phyloP scores from a whole-genome alignment of 306 rosid species.

The Acmispon strigosus region DNA sequence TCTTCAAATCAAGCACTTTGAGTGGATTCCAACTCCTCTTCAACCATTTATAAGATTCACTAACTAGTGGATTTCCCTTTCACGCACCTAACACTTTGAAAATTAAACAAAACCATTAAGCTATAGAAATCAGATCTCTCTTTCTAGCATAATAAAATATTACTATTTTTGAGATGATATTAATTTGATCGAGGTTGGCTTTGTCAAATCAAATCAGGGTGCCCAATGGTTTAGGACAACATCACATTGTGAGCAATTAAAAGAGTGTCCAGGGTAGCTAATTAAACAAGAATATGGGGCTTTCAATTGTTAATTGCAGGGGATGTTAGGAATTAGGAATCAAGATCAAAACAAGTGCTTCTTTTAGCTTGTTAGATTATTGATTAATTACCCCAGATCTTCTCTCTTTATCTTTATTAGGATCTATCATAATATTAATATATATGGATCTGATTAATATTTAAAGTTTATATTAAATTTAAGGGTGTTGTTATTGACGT shows the following conservation, averaged over 20 bases:
- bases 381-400: constrained; percentile 24
- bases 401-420: constrained; percentile 21
- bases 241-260: constrained; percentile 29
- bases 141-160: constrained; percentile 8
- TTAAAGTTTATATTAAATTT: no score
- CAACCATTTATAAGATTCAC: constrained; percentile 55
- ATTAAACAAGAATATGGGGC: constrained; percentile 18
- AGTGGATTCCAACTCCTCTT: constrained; percentile 98
- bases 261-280: neutral
- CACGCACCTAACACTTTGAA: constrained; percentile 64
- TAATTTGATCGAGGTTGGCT: constrained; percentile 34
- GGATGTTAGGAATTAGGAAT: constrained; percentile 28
- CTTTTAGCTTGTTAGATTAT: constrained; percentile 14
- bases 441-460: constrained; percentile 10
- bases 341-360: constrained; percentile 22
- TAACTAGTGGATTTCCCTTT: constrained; percentile 82
- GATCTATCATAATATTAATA: constrained; percentile 6
- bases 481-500: no score
- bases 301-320: constrained; percentile 14
- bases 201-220: constrained; percentile 58
- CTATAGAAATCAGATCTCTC: constrained; percentile 27
- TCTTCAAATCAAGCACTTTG: constrained; percentile 50
- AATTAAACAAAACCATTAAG: constrained; percentile 36
- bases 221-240: constrained; percentile 39
- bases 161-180: constrained; percentile 29